Evolutionary conservation across 2,329 filamentous ascomycete species (phyloP).

Genomic region (Aurifilum marmelostoma): DNA sequence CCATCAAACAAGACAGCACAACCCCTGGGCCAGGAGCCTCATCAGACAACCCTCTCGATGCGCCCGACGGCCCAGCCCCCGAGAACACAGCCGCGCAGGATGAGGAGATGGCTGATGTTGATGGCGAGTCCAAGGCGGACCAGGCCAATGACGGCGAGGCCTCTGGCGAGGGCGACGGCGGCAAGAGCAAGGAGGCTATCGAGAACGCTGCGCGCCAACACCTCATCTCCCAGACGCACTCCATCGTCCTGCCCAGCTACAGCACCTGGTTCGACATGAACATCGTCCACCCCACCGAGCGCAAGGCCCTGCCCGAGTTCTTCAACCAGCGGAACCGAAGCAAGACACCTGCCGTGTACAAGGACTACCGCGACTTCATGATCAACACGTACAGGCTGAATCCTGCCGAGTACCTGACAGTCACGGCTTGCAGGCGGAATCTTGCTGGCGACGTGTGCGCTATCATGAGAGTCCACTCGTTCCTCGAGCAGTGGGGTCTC

Average conservation of each 20-base stretch:
- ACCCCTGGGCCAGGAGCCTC: slow-evolving; percentile 58
- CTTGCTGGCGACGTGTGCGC: slow-evolving; percentile 96
- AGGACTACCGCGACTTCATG: slow-evolving; percentile 99
- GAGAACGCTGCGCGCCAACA: slow-evolving; percentile 90
- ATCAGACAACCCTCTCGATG: slow-evolving; percentile 70
- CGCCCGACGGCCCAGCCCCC: slow-evolving; percentile 64
- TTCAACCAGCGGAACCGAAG: slow-evolving; percentile 98
- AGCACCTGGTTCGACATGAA: slow-evolving; percentile 99
- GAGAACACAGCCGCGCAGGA: slow-evolving; percentile 69
- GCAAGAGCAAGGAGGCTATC: slow-evolving; percentile 76
- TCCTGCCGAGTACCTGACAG: slow-evolving; percentile 92
- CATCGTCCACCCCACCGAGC: slow-evolving; percentile 85
- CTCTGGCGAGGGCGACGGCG: slow-evolving; percentile 46
- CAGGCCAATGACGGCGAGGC: slow-evolving; percentile 50
- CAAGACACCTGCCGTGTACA: slow-evolving; percentile 96
- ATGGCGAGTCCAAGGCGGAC: slow-evolving; percentile 47
- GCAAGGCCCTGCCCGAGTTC: slow-evolving; percentile 94
- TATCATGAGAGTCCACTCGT: slow-evolving; percentile 98
- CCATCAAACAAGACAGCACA: slow-evolving; percentile 64
- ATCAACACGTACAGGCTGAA: slow-evolving; percentile 98
- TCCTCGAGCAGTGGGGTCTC: slow-evolving; percentile 96
- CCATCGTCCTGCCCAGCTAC: slow-evolving; percentile 96
- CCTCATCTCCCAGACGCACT: slow-evolving; percentile 89
- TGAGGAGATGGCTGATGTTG: slow-evolving; percentile 74
- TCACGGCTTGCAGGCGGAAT: slow-evolving; percentile 93